Evolutionary conservation across 2,329 filamentous ascomycete genomes (phyloP), one percentile per base, ranked within the genome.

Genomic region (Anisogramma anomala): DNA sequence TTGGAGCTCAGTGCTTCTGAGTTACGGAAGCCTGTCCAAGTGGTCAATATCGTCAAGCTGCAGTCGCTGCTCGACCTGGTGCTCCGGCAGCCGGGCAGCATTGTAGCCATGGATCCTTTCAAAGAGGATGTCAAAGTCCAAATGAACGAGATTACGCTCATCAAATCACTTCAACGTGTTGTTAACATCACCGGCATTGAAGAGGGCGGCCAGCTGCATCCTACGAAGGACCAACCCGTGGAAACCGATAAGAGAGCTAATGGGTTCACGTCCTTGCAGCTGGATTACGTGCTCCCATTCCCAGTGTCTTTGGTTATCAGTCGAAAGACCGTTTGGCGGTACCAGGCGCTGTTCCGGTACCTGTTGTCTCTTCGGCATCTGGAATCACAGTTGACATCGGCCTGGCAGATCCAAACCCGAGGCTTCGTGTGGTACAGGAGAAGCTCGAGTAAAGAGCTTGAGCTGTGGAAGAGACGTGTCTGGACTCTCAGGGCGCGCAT

Each of bases 91-190:
- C 87, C 91, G 2, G 91, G 91, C 31, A 95, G 84, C 53, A 83
- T 94, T 35, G 89, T 94, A 11, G 87, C 88, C 1, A 74, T 94
- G 43, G 91, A 98, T 57, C 87, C 89, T 0, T 98, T 94, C 71
- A 98, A 96, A 57, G 91, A 98, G 63, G 89, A 98, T 56, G 85
- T 98, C 60, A 94, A 93, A 61, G 86, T 98, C 17, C 82, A 88
- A 54, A 95, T 96, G 83, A 95, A 95, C 58, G 87, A 94, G 52
- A 80, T 89, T 28, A 85, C 86, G 5, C 74, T 98, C 33, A 93
- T 87, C 10, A 93, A 93, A 55, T 93, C 87, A 65, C 68, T 98
- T 45, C 94, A 95, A 72, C 82, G 89, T 39, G 89, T 98, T 39
- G 89, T 98, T 49, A 95, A 88, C 55, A 94, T 96, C 49, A 93